These are phyloP conservation scores for Epichloe baconii DNA, from an alignment of 2,329 filamentous ascomycete genomes.

Conservation along the genomic window DNA sequence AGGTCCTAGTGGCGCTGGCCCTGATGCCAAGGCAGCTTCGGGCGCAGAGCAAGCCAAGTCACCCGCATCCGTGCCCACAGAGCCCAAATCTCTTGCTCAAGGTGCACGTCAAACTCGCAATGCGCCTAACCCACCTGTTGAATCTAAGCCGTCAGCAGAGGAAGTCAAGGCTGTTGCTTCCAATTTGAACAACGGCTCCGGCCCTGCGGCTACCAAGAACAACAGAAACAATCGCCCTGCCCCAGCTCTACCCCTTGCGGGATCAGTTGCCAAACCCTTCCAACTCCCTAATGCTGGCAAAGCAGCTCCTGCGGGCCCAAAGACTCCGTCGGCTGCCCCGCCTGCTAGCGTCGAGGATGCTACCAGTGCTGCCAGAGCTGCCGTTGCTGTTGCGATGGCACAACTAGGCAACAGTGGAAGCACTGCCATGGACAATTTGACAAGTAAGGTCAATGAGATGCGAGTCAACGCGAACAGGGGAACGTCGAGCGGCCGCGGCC, in stretches of 20 bases:
- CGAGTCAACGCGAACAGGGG: slow-evolving; percentile 45
- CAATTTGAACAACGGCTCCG: slow-evolving; percentile 23
- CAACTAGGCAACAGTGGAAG: slow-evolving; percentile 40
- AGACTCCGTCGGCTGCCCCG: slow-evolving; percentile 23
- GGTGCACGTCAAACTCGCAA: slow-evolving; percentile 31
- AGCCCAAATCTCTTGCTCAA: slow-evolving; percentile 39
- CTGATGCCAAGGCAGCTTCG: slow-evolving; percentile 33
- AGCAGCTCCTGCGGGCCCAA: slow-evolving; percentile 19
- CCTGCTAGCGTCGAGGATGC: slow-evolving; percentile 44
- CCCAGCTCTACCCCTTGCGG: slow-evolving; percentile 52
- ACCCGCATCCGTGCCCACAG: slow-evolving; percentile 32
- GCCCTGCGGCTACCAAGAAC: slow-evolving; percentile 22
- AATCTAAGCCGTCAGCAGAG: slow-evolving; percentile 50
- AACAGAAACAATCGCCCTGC: slow-evolving; percentile 37
- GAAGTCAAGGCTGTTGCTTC: slow-evolving; percentile 32
- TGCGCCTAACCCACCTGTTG: slow-evolving; percentile 50
- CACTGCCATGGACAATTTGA: slow-evolving; percentile 54
- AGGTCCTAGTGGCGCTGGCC: slow-evolving; percentile 28
- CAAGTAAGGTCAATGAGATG: slow-evolving; percentile 68
- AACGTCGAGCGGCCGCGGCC: slow-evolving; percentile 35
- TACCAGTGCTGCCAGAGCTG: slow-evolving; percentile 61
- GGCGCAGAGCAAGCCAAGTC: slow-evolving; percentile 35
- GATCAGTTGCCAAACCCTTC: slow-evolving; percentile 27
- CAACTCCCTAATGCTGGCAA: slow-evolving; percentile 18
- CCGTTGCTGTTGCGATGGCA: slow-evolving; percentile 70